Percentiles rank a stretch among this genome's conserved stretches.
Evolutionary conservation across 441 rosid species (phyloP).

Genomic region (Brassica balearica): DNA sequence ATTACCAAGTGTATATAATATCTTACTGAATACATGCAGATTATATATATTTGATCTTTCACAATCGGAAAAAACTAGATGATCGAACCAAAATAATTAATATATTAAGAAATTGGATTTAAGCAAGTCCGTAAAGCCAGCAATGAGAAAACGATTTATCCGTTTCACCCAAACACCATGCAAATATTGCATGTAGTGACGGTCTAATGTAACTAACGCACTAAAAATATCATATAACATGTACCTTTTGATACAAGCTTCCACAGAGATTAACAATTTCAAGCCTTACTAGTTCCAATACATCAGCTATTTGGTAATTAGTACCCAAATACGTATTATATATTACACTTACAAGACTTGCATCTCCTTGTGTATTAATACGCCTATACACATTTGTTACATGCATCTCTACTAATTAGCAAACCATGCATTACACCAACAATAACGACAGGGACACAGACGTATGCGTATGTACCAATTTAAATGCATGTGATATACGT

Average conservation of each 20-base stretch:
- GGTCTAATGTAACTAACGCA: constrained; percentile 42
- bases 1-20: no score
- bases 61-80: neutral
- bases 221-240: constrained; percentile 27
- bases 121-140: constrained; percentile 14
- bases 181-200: constrained; percentile 17
- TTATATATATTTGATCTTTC: neutral
- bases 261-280: constrained; percentile 6
- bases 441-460: constrained; percentile 2
- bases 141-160: constrained; percentile 26
- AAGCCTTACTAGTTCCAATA: neutral
- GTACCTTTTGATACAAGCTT: constrained; percentile 26
- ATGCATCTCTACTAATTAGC: constrained; percentile 3
- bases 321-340: neutral
- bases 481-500: constrained; percentile 9
- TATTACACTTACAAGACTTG: neutral
- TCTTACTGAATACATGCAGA: neutral
- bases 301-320: constrained; percentile 14
- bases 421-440: constrained; percentile 33
- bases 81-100: neutral
- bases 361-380: constrained; percentile 4
- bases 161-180: constrained; percentile 3
- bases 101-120: neutral
- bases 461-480: constrained; percentile 9
- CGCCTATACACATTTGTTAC: neutral